Evolutionary conservation across 257 asterid species (phyloP).

Genomic region (Nicotiana benthamiana): DNA sequence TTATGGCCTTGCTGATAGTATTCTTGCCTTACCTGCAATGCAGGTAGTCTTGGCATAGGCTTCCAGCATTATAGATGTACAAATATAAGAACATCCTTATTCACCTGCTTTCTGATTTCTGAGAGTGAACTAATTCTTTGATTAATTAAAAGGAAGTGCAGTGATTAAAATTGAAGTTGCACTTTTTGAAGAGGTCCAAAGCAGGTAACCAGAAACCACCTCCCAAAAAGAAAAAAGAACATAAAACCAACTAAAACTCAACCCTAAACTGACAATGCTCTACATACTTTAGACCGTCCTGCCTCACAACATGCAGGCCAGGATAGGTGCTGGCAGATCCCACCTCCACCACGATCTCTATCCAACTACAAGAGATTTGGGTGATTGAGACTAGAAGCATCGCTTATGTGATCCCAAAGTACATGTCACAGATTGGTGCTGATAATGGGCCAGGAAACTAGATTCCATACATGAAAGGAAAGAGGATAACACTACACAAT

Average conservation of each 20-base stretch:
- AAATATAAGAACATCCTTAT: neutral
- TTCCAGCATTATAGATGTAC: neutral
- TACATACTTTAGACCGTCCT: neutral
- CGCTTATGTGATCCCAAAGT: neutral
- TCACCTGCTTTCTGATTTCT: conserved; percentile 5
- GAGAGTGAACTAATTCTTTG: neutral
- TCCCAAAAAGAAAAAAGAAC: neutral
- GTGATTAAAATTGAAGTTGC: neutral
- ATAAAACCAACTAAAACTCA: neutral
- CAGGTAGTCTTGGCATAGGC: neutral
- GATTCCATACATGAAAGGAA: neutral
- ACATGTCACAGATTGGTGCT: conserved; percentile 3
- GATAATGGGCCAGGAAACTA: neutral
- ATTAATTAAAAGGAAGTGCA: neutral
- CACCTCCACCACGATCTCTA: neutral
- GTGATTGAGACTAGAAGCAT: neutral
- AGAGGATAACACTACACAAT: neutral
- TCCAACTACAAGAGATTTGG: neutral
- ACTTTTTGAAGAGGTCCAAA: neutral
- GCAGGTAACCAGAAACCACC: neutral
- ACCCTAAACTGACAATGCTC: neutral
- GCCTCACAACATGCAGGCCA: neutral
- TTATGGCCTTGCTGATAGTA: neutral
- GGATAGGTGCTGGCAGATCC: neutral
- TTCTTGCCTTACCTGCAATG: neutral